A percentile compares a stretch with the other conserved stretches of the same genome.
Conservation (phyloP, 768 basidiomycete genomes). For the Macrolepiota fuliginosa region DNA sequence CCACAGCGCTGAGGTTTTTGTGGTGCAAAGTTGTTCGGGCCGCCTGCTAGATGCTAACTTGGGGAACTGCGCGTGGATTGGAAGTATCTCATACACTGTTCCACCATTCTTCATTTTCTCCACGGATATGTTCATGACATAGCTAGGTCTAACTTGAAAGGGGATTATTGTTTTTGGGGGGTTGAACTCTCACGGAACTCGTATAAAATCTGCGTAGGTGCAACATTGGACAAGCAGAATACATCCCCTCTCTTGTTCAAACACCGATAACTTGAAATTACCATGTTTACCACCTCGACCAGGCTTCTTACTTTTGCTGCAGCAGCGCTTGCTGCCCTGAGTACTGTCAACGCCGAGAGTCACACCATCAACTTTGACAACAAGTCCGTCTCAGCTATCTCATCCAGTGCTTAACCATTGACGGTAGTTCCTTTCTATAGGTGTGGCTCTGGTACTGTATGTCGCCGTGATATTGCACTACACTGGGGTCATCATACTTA, state of each 20-base stretch:
- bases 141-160: too few relatives aligned
- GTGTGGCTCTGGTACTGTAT: conserved; percentile 34
- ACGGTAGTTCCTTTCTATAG: conserved; percentile 12
- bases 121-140: too few relatives aligned
- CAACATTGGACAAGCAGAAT: not conserved
- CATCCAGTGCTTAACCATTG: not conserved
- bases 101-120: too few relatives aligned
- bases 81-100: too few relatives aligned
- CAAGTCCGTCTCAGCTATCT: conserved; percentile 10
- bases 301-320: conserved; percentile 1
- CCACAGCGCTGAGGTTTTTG: too few relatives aligned
- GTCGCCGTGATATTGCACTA: not conserved
- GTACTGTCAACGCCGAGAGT: conserved; percentile 18
- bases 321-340: conserved; percentile 8
- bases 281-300: not conserved
- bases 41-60: too few relatives aligned
- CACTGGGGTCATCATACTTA: not conserved
- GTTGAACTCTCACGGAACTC: not conserved
- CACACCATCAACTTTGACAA: conserved; percentile 29
- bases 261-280: not conserved
- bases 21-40: too few relatives aligned
- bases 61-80: too few relatives aligned
- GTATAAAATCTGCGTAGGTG: not conserved
- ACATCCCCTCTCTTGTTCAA: not conserved
- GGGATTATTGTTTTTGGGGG: too few relatives aligned